phyloP scores from a whole-genome alignment of 306 rosid genomes.

The Ormosia emarginata region DNA sequence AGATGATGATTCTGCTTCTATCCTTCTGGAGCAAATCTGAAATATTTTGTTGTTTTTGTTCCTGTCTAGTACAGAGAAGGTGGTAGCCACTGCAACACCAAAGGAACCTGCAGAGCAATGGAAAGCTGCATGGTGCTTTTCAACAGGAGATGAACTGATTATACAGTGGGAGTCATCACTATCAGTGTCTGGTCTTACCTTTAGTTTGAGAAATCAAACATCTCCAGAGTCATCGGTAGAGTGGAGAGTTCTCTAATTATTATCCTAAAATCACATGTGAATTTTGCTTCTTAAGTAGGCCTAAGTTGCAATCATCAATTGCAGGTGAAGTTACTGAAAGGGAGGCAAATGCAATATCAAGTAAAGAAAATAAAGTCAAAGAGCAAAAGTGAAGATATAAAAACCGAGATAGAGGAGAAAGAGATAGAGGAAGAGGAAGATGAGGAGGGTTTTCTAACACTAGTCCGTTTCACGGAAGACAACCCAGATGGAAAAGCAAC shows the following conservation, averaged over 20 bases:
- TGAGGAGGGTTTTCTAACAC: conserved; percentile 65
- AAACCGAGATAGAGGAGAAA: conserved; percentile 13
- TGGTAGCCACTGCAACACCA: conserved; percentile 87
- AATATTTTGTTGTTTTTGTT: conserved; percentile 35
- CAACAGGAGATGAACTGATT: conserved; percentile 75
- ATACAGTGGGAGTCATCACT: conserved; percentile 60
- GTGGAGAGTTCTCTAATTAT: neutral
- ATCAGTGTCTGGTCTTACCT: conserved; percentile 53
- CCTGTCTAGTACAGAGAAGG: conserved; percentile 82
- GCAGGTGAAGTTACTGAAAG: conserved; percentile 78
- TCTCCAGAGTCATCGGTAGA: conserved; percentile 62
- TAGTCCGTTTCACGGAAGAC: conserved; percentile 70
- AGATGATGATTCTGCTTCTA: neutral
- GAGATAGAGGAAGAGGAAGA: conserved; percentile 37
- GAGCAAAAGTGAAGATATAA: conserved; percentile 22
- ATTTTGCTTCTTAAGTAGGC: conserved; percentile 6
- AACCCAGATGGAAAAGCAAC: conserved; percentile 72
- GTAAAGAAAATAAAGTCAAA: conserved; percentile 32
- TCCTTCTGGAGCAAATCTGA: conserved; percentile 18
- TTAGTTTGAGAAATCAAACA: conserved; percentile 45
- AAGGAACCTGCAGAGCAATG: conserved; percentile 66
- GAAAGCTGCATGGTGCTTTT: conserved; percentile 70
- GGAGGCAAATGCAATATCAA: conserved; percentile 70
- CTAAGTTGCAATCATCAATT: neutral
- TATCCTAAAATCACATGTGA: neutral